Base-by-base conservation (phyloP, 1,284 basidiomycete genomes). In the Chalciporus sp. region DNA sequence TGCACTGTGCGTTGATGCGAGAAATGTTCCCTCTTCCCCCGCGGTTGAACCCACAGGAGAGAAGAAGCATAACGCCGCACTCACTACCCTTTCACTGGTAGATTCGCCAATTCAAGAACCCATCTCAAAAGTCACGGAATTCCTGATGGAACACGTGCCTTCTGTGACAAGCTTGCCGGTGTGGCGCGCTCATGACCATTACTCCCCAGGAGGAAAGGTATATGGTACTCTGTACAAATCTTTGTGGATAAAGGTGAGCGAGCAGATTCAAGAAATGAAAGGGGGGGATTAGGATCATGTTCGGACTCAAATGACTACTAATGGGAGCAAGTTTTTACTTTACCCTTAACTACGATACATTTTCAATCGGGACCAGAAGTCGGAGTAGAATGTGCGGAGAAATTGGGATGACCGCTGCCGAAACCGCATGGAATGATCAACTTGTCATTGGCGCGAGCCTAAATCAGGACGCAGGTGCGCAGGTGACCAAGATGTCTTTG, bases 121-220 rank as follows among this genome's bases (percentile, higher is more conserved):
- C 1, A 42, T 45, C 2, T 7, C 12, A 8, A 17, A 14, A 1
- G 37, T 61, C 31, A 35, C 42, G 2, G 44, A 20, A 7, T 53
- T 63, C 42, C 16, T 61, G 7, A 41, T 42, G 20, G 19, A 42
- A 10, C 58, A 57, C 29, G 42, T 56, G 29, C 42, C 52, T 6
- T 56, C 49, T 2, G 6, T 56, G 26, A 16, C 1, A 16, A 10
- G 9, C n/a, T 5, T 47, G n/a, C n/a, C n/a, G n/a, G n/a, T n/a
- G n/a, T n/a, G n/a, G n/a, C n/a, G n/a, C n/a, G n/a, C n/a, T 56
- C 33, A 39, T 48, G 6, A 51, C 49, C 3, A 8, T 56, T 17
- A 16, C 1, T 17, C 12, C 7, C 19, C 7, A 44, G 39, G 19
- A 9, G 9, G 2, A 9, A 17, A 20, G 39, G 8, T 40, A 40